Base-by-base conservation (phyloP, 345 rosid genomes). In the Microcos paniculata region DNA sequence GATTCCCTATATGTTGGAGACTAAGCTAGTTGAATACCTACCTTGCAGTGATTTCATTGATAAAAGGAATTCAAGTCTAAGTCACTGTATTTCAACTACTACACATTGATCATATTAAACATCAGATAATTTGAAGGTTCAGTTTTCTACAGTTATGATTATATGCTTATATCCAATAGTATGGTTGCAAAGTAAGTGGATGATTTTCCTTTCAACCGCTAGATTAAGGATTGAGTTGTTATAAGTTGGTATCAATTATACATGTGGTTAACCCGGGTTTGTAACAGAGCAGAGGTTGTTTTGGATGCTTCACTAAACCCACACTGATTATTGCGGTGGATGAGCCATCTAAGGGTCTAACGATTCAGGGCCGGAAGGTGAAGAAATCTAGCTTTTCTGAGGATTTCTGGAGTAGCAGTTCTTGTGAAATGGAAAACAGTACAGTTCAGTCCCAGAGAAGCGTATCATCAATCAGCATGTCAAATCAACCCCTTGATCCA, bases 221-320 rank as follows among this genome's bases (percentile, higher is more conserved):
- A 52, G 42, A 71, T 35, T 72, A 42, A 24, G 62, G 52, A 57
- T 38, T 38, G 24, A 55, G 21, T 18, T 56, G 49, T 55, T 55
- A 15, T n/a, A 3, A 3, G 46, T 56, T 49, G 76, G 73, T 77
- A 53, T 80, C 84, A 73, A 81, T 85, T 83, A 71, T 76, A 67
- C 77, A 73, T 40, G 67, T 72, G 85, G 81, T 78, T 24, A 67
- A 73, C 75, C 86, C 87, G 86, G 80, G 81, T 89, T 88, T 90
- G 89, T 76, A 88, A 89, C 98, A 94, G 98, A 85, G 89, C 92
- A 88, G 98, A 88, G 90, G 94, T 88, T 94, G 97, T 89, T 91
- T 91, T 82, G 94, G 94, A 84, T 85, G 97, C 90, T 87, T 83
- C 80, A 73, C 68, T 65, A 89, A 87, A 80, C 86, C 86, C 56